Base-by-base conservation (phyloP, 2,329 filamentous ascomycete genomes). In the Botrytis paeoniae region DNA sequence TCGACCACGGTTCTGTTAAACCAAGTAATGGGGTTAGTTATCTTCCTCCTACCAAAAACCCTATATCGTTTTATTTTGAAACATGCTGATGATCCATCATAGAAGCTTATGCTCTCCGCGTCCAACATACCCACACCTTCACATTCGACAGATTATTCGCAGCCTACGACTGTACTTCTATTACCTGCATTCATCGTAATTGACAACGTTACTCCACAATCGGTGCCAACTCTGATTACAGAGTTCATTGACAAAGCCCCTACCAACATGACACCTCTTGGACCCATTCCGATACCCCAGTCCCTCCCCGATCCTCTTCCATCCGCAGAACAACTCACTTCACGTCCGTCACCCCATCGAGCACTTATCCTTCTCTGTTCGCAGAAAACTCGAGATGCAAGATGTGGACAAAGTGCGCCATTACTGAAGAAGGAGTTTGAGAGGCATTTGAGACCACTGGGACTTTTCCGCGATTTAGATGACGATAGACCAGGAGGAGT, bases 321-420 rank as follows among this genome's bases (percentile, higher is more conserved):
- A 75, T 76, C 77, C 77, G 79, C 79, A 79, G 75, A 80, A 69
- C 80, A 83, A 73, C 84, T 92, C 51, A 85, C 83, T 45, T 85
- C 90, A 32, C 88, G 89, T 9, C 86, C 92, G 7, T 95, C 91
- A 77, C 94, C 94, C 5, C 95, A 98, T 85, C 87, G 89, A 75
- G 94, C 92, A 76, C 87, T 98, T 39, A 94, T 99, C 80, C 89
- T 99, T 69, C 91, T 99, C 80, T 99, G 96, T 85, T 97, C 93
- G 63, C 96, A 98, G 81, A 90, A 89, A 79, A 98, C 94, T n/a
- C 92, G 96, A 75, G 96, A 98, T 82, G 95, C 93, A 0, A 92
- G 96, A 78, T 98, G 96, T 81, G 96, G 95, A 0, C 95, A 98
- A 84, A 96, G 92, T 48, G 96, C 96, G 1, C 96, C 96, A 4